Percentiles rank a stretch among this genome's conserved stretches.
These are phyloP conservation scores for Trichoderma lentiforme DNA, from an alignment of 2,329 filamentous ascomycete species.

Conservation along the genomic window DNA sequence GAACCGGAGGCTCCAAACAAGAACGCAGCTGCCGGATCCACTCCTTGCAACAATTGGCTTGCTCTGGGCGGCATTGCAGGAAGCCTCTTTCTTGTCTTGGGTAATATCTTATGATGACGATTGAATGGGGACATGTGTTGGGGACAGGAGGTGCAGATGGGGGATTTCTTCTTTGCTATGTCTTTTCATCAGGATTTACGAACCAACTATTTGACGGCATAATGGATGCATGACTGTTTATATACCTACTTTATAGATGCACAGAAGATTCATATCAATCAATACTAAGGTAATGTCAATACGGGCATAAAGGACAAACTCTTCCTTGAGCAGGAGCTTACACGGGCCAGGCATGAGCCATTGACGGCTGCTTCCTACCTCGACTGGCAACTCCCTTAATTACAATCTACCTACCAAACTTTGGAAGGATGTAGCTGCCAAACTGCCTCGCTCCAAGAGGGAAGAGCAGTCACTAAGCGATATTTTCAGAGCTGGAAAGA, in stretches of 20 bases:
- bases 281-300: neutral
- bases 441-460: neutral
- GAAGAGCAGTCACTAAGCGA: neutral
- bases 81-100: neutral
- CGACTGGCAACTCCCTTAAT: neutral
- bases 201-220: neutral
- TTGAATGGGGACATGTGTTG: neutral
- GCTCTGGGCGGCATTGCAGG: neutral
- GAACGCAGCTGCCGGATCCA: constrained; percentile 5
- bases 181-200: neutral
- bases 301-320: neutral
- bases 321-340: neutral
- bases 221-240: neutral
- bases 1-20: constrained; percentile 34
- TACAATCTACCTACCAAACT: neutral
- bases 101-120: neutral
- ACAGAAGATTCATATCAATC: neutral
- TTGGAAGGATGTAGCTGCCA: neutral
- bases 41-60: neutral
- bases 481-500: neutral
- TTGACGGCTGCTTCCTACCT: neutral
- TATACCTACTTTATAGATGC: neutral
- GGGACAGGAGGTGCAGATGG: too few relatives aligned
- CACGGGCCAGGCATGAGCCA: neutral
- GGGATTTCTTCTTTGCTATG: neutral